A percentile compares a stretch with the other conserved stretches of the same genome.
phyloP scores from a whole-genome alignment of 1,284 basidiomycete species.

The Ceratobasidium sp. region DNA sequence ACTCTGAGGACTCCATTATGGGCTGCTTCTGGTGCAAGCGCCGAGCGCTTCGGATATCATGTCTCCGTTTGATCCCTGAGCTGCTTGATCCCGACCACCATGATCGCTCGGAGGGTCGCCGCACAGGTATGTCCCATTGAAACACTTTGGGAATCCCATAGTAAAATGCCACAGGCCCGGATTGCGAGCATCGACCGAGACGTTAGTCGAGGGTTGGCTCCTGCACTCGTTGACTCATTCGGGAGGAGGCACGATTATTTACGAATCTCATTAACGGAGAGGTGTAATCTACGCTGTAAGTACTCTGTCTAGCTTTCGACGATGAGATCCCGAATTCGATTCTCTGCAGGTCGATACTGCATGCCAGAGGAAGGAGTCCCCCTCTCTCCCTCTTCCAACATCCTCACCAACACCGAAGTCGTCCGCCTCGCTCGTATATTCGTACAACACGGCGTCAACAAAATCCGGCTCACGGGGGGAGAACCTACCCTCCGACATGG shows the following conservation, averaged over 20 bases:
- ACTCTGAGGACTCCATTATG: too few relatives aligned
- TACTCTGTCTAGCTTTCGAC: constrained; percentile 35
- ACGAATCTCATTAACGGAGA: constrained; percentile 85
- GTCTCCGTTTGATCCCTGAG: not conserved
- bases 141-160: not conserved
- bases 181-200: constrained; percentile 65
- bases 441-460: constrained; percentile 82
- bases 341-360: constrained; percentile 79
- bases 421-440: constrained; percentile 80
- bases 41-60: constrained; percentile 30
- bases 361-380: constrained; percentile 87
- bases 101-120: constrained; percentile 31
- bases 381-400: constrained; percentile 73
- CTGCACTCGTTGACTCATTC: constrained; percentile 73
- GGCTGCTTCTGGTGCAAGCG: constrained; percentile 1
- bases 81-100: constrained; percentile 6
- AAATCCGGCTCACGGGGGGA: constrained; percentile 88
- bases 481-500: constrained; percentile 87
- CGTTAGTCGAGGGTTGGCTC: constrained; percentile 57
- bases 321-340: constrained; percentile 10
- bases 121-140: constrained; percentile 11
- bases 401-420: constrained; percentile 81
- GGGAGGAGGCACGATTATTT: constrained; percentile 81
- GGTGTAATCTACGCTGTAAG: constrained; percentile 87
- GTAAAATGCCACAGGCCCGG: constrained; percentile 56